phyloP scores from a whole-genome alignment of 2,329 filamentous ascomycete genomes.

The Fusarium xyrophilum region DNA sequence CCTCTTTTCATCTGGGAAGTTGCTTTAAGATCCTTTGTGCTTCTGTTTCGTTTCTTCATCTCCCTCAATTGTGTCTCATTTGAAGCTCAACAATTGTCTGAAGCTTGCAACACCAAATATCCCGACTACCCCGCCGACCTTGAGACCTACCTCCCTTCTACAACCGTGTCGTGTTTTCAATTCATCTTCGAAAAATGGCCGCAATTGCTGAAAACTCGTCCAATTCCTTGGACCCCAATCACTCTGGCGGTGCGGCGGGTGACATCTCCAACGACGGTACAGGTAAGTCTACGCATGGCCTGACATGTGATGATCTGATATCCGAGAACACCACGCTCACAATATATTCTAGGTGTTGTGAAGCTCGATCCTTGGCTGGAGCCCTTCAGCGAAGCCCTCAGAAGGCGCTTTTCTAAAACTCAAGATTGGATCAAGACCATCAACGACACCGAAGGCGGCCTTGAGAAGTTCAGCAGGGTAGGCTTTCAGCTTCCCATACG shows the following conservation, averaged over 20 bases:
- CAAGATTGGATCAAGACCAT: constrained; percentile 88
- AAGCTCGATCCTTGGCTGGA: constrained; percentile 88
- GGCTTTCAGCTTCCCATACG: constrained; percentile 28
- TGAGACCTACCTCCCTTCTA: constrained; percentile 19
- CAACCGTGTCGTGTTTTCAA: constrained; percentile 20
- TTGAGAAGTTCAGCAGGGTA: constrained; percentile 90
- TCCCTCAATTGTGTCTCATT: constrained; percentile 34
- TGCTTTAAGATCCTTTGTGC: constrained; percentile 4
- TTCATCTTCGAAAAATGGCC: constrained; percentile 45
- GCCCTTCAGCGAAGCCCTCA: constrained; percentile 81
- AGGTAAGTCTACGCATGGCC: constrained; percentile 55
- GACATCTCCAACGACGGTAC: constrained; percentile 73
- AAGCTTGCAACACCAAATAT: constrained; percentile 35
- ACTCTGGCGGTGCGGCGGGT: constrained; percentile 51
- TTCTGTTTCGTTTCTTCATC: constrained; percentile 15
- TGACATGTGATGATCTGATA: constrained; percentile 37
- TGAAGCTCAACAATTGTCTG: constrained; percentile 33
- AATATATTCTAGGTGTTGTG: constrained; percentile 71
- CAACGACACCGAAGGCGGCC: constrained; percentile 81
- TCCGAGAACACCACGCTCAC: constrained; percentile 19
- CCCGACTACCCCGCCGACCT: constrained; percentile 35
- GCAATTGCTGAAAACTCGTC: constrained; percentile 49
- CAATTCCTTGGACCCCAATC: constrained; percentile 52
- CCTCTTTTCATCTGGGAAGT: constrained; percentile 22
- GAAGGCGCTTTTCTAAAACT: constrained; percentile 77